Base-by-base conservation (phyloP, 495 filamentous ascomycete species). In the Penicillium riverlandense region DNA sequence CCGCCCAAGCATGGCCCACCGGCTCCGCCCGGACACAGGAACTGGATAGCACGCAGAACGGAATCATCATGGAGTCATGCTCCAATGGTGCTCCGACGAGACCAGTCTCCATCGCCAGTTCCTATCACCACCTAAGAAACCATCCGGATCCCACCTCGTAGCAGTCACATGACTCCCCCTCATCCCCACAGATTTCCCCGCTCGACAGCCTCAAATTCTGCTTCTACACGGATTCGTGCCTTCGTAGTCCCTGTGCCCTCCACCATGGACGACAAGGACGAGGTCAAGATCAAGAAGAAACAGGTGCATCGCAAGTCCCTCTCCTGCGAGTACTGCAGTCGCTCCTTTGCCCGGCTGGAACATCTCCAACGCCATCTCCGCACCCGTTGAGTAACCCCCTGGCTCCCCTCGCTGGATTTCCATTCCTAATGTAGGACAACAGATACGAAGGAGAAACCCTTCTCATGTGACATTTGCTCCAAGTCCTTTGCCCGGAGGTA, bases 371-470 rank as follows among this genome's bases (percentile, higher is more conserved):
- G 72, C 48, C 72, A 76, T 65, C 68, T 74, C 60, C 67, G 72
- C 63, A 76, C 72, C 52, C 74, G 72, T 76, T 64, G 65, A 67
- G 63, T 69, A 64, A 63, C 61, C 62, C 61, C 63, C 39, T 38
- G 43, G 44, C 47, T 44, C 43, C 51, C 35, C 46, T 42, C 14
- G 40, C 35, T 32, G 29, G n/a, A 14, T 13, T 43, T 44, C 10
- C 27, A 28, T 40, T 43, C 38, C 60, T 69, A 62, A 66, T 52
- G 38, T 45, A 46, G 50, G 44, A 49, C 45, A 48, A 46, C 50
- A 75, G 71, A 76, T 53, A 76, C 72, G 8, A 73, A 75, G 40
- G 72, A 76, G 52, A 76, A 73, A 43, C 72, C 72, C n/a, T 76
- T 76, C 45, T 68, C 66, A 51, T 76, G 72, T 61, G 72, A 73